phyloP scores from a whole-genome alignment of 257 asterid genomes.

The Solanum tarijense region DNA sequence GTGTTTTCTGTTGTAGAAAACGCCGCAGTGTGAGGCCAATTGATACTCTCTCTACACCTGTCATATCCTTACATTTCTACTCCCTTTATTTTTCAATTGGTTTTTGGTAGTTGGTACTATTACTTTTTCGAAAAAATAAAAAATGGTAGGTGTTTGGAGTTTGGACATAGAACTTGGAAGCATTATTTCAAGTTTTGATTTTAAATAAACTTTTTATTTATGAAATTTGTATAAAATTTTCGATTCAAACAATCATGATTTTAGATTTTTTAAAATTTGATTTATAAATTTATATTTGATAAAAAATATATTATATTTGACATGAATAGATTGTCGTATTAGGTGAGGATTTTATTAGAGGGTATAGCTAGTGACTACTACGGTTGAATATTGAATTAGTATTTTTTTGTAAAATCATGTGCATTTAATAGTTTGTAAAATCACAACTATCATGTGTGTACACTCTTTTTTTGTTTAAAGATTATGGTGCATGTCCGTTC shows the following conservation, averaged over 20 bases:
- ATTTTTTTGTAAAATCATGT: neutral
- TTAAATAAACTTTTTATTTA: too few relatives aligned
- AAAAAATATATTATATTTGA: too few relatives aligned
- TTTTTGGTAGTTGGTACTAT: neutral
- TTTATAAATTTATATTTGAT: too few relatives aligned
- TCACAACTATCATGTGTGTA: too few relatives aligned
- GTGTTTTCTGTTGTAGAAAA: neutral
- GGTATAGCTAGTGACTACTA: neutral
- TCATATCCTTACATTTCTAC: neutral
- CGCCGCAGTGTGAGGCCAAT: neutral
- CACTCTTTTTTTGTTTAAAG: neutral
- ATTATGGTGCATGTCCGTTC: neutral
- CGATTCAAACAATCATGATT: too few relatives aligned
- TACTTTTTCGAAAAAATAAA: too few relatives aligned
- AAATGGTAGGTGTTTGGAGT: too few relatives aligned
- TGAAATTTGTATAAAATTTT: too few relatives aligned
- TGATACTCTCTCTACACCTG: neutral
- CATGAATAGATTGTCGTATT: too few relatives aligned
- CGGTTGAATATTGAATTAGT: neutral
- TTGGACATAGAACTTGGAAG: neutral
- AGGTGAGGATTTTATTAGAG: neutral
- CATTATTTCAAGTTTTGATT: neutral
- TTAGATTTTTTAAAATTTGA: too few relatives aligned
- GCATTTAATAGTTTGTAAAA: too few relatives aligned
- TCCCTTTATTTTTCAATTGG: neutral